Evolutionary conservation across 345 rosid species (phyloP).

Genomic region (Eucalyptus fibrosa): DNA sequence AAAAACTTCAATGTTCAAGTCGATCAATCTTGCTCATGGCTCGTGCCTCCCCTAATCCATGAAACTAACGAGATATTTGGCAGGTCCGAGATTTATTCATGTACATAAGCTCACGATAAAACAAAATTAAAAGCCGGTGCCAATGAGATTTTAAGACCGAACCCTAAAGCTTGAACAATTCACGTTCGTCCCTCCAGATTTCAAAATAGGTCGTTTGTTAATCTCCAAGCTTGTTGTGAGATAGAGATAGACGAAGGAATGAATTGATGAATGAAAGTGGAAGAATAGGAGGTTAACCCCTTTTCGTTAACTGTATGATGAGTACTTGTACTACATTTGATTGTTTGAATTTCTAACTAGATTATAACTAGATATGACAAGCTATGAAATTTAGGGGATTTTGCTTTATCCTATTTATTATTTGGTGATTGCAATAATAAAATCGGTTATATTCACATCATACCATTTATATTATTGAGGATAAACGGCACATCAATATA

Average conservation of each 20-base stretch:
- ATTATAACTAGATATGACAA: rapidly evolving
- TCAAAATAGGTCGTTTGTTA: too few relatives aligned
- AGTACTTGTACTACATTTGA: too few relatives aligned
- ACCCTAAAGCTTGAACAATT: background rate
- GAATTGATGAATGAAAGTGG: too few relatives aligned
- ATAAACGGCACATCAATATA: too few relatives aligned
- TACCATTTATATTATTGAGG: rapidly evolving
- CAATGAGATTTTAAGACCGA: background rate
- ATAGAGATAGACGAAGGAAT: too few relatives aligned
- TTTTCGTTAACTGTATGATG: background rate
- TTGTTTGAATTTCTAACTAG: rapidly evolving
- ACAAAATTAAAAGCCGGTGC: background rate
- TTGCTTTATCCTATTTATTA: rapidly evolving
- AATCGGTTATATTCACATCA: rapidly evolving
- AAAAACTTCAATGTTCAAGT: background rate
- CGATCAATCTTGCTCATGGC: background rate
- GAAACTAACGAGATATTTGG: background rate
- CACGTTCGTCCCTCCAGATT: background rate
- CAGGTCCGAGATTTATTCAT: background rate
- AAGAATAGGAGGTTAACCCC: rapidly evolving
- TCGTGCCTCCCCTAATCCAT: background rate
- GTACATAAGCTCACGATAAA: background rate
- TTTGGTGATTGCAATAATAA: too few relatives aligned
- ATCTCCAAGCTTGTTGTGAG: too few relatives aligned
- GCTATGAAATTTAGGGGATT: too few relatives aligned